Base-by-base conservation (phyloP, 208 protist species). In the Balamuthia mandrillaris region DNA sequence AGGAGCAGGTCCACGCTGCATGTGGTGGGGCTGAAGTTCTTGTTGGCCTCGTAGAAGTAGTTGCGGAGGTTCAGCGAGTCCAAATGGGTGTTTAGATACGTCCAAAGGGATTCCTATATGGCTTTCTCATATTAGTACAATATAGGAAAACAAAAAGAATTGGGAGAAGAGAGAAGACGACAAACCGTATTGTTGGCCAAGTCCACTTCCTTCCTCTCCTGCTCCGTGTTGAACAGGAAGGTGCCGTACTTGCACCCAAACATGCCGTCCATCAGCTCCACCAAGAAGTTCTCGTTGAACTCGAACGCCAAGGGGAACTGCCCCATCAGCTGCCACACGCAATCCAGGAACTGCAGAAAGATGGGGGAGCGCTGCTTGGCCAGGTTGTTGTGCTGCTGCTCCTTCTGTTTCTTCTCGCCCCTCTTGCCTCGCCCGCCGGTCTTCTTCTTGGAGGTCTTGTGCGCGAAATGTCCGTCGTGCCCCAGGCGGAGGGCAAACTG, bases 321-420 rank as follows among this genome's bases (percentile, higher is more conserved):
- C 16, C 60, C 39, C 31, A 84, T 37, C 39, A 84, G 61, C 33
- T 84, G 97, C 81, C 91, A 98, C 31, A 98, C 95, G 61, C 93
- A 95, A 68, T 98, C 96, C 41, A 98, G 86, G 81, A 95, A 98
- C 88, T 98, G 96, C 41, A 96, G 58, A 78, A 98, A 98, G 47
- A 98, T 95, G 16, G 97, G 97, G 3, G 96, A 91, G 2, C 84
- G 84, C 81, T 98, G 90, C 10, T n/a, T 45, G 35, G 87, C 47
- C 41, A 45, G 61, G 7, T 42, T 79, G 9, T 10, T 60, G n/a
- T n/a, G n/a, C n/a, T n/a, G n/a, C n/a, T n/a, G n/a, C n/a, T n/a
- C n/a, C n/a, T n/a, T n/a, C n/a, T n/a, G n/a, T n/a, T n/a, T n/a
- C n/a, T n/a, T n/a, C n/a, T n/a, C n/a, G n/a, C n/a, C n/a, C n/a